Conservation (phyloP, 2,329 filamentous ascomycete species). For the Cadophora sp. region DNA sequence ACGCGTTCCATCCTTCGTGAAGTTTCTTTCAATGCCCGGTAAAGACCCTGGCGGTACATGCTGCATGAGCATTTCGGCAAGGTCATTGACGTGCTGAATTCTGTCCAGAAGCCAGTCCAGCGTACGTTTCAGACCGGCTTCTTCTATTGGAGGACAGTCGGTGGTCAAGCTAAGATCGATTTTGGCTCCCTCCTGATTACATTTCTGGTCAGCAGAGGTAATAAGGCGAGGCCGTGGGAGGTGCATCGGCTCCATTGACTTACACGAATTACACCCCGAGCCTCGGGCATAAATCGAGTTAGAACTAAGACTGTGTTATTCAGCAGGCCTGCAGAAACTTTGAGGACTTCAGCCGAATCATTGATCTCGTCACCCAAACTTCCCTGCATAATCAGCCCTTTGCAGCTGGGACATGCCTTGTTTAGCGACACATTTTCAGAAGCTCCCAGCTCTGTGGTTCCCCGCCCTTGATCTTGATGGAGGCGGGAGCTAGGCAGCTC, state of each 20-base stretch:
- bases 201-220: slow-evolving; percentile 31
- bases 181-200: slow-evolving; percentile 31
- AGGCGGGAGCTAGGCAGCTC: slow-evolving; percentile 25
- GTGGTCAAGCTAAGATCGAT: slow-evolving; percentile 26
- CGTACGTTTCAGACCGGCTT: slow-evolving; percentile 40
- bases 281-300: slow-evolving; percentile 38
- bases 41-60: slow-evolving; percentile 30
- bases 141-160: slow-evolving; percentile 40
- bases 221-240: slow-evolving; percentile 15
- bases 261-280: slow-evolving; percentile 36
- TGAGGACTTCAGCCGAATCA: slow-evolving; percentile 17
- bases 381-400: slow-evolving; percentile 20
- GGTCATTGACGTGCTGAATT: slow-evolving; percentile 41
- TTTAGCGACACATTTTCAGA: slow-evolving; percentile 26
- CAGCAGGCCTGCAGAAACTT: slow-evolving; percentile 14
- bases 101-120: slow-evolving; percentile 42
- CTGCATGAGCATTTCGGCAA: slow-evolving; percentile 42
- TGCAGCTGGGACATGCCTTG: slow-evolving; percentile 35
- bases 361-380: slow-evolving; percentile 9
- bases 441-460: slow-evolving; percentile 31
- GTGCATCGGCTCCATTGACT: slow-evolving; percentile 35
- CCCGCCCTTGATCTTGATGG: slow-evolving; percentile 25
- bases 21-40: slow-evolving; percentile 27
- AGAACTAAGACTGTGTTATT: slow-evolving; percentile 27
- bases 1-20: slow-evolving; percentile 21